Base-by-base conservation (phyloP, 2,329 filamentous ascomycete species). In the Microcyclosporella mali region DNA sequence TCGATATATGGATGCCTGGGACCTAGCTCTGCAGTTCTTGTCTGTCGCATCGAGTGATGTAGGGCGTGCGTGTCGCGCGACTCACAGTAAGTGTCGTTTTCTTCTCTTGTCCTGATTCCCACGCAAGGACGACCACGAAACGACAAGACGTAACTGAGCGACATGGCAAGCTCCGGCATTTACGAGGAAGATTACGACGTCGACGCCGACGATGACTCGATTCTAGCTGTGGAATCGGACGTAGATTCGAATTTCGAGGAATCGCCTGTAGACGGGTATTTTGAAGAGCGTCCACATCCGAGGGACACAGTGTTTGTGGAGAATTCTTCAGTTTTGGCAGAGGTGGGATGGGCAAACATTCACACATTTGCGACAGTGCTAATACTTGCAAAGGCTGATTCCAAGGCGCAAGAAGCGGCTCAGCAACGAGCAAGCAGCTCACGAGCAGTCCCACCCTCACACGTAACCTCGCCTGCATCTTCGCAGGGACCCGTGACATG, bases 261-360 rank as follows among this genome's bases (percentile, higher is more conserved):
- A 14, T 46, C 46, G n/a, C 52, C 53, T 12, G 43, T 46, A n/a
- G 53, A 58, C 41, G 54, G 52, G 9, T 55, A 57, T 41, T 55
- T 55, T 32, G 39, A 41, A 10, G 43, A 43, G n/a, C 47, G 51
- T 36, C 19, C 41, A 4, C 40, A 47, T 34, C 46, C 49, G 19
- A 40, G 45, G 27, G 45, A 55, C 3, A 46, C 35, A n/a, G 6
- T 25, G 21, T 47, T 49, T 40, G 44, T 53, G 9, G 47, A 56
- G 33, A 37, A 50, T 17, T 41, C 46, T 4, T 27, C 53, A n/a
- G 32, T 43, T 2, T 34, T 41, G 25, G 37, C 44, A n/a, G 43
- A 41, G 10, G 33, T 34, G 11, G 6, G 33, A 17, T 6, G 16
- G 6, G 6, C 33, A 16, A 17, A 18, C 15, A 16, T 9, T 14